Percentiles rank a stretch among this genome's conserved stretches.
Conservation (phyloP, 164 flowering plant genomes). For the Tetracentron sinense region DNA sequence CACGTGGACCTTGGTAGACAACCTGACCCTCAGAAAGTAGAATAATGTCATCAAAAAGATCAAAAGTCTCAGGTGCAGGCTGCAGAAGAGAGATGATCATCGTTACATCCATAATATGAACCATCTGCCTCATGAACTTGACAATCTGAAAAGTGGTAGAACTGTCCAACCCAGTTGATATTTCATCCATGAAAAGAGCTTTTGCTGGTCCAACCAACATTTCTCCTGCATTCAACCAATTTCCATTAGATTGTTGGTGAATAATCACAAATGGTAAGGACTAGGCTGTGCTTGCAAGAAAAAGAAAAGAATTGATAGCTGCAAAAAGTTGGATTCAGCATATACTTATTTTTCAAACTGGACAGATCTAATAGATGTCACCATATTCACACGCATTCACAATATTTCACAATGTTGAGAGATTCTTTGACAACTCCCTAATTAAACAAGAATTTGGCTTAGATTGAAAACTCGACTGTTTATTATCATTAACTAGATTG, state of each 20-base stretch:
- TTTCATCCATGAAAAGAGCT: conserved; percentile 65
- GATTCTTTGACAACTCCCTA: too few relatives aligned
- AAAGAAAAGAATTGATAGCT: background rate
- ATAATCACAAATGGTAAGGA: background rate
- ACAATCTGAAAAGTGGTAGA: too few relatives aligned
- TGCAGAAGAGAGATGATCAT: conserved; percentile 61
- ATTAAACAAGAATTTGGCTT: background rate
- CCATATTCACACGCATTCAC: background rate
- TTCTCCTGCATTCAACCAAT: conserved; percentile 36
- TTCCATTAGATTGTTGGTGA: conserved; percentile 3
- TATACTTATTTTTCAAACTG: too few relatives aligned
- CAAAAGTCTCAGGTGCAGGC: conserved; percentile 59
- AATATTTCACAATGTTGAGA: background rate
- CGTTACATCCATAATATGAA: conserved; percentile 54
- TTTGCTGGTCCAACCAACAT: conserved; percentile 65
- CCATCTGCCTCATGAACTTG: too few relatives aligned
- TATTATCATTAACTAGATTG: too few relatives aligned
- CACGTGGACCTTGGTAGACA: conserved; percentile 55
- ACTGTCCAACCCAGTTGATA: conserved; percentile 64
- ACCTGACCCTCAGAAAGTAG: conserved; percentile 55
- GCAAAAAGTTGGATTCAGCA: background rate
- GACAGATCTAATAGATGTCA: background rate
- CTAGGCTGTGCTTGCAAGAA: background rate
- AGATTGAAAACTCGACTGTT: background rate
- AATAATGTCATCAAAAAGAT: conserved; percentile 53